phyloP scores from a whole-genome alignment of 768 basidiomycete genomes.

The Fistulinella prunicolor region DNA sequence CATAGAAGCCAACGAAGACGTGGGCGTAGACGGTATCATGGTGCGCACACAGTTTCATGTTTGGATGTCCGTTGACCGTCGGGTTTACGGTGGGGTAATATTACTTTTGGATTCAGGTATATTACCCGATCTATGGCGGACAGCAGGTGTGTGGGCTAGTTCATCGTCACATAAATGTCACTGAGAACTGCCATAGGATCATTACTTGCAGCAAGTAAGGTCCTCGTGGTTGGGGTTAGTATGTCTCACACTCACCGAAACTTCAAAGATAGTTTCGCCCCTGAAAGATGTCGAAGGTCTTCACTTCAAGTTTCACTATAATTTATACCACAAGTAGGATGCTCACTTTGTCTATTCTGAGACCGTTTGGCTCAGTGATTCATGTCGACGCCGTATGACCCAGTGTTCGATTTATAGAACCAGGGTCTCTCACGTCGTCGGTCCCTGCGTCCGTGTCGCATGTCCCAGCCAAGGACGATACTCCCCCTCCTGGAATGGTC shows the following conservation, averaged over 20 bases:
- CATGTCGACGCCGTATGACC: background rate
- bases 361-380: background rate
- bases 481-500: conserved; percentile 79
- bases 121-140: conserved; percentile 93
- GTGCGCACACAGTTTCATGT: too few relatives aligned
- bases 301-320: conserved; percentile 93
- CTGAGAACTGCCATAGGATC: conserved; percentile 55
- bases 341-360: background rate
- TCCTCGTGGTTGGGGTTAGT: background rate
- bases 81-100: too few relatives aligned
- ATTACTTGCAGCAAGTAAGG: conserved; percentile 89
- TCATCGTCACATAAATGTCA: background rate
- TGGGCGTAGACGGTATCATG: conserved; percentile 89
- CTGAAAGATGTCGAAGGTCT: conserved; percentile 98
- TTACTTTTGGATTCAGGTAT: too few relatives aligned
- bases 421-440: conserved; percentile 59
- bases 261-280: conserved; percentile 79
- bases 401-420: conserved; percentile 91
- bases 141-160: conserved; percentile 59
- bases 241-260: conserved; percentile 1
- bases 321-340: conserved; percentile 89
- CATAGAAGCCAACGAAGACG: conserved; percentile 90
- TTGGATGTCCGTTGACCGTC: too few relatives aligned
- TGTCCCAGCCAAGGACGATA: conserved; percentile 45
- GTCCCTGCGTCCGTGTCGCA: conserved; percentile 32